Evolutionary conservation across 2,329 filamentous ascomycete species (phyloP).

Genomic region (Ophiocordyceps camponoti-leonardi): DNA sequence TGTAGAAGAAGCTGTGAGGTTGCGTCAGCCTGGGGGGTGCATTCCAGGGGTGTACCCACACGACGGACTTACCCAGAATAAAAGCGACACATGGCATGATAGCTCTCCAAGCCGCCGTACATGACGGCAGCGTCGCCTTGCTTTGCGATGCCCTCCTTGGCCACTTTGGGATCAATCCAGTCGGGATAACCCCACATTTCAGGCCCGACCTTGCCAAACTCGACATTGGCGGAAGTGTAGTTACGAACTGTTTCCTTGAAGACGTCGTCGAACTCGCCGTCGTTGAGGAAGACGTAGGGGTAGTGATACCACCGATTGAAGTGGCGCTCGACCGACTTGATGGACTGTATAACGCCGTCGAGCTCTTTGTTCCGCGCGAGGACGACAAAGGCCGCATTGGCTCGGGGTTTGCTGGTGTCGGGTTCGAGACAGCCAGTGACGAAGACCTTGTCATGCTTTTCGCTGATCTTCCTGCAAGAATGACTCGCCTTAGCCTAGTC

Average conservation of each 20-base stretch:
- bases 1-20: constrained; percentile 67
- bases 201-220: constrained; percentile 85
- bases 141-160: constrained; percentile 88
- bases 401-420: constrained; percentile 61
- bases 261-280: constrained; percentile 86
- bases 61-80: constrained; percentile 68
- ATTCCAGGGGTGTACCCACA: constrained; percentile 3
- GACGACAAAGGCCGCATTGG: constrained; percentile 91
- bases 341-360: constrained; percentile 85
- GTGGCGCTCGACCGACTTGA: constrained; percentile 95
- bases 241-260: constrained; percentile 82
- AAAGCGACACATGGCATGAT: constrained; percentile 98
- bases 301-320: constrained; percentile 99
- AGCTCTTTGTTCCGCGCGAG: constrained; percentile 92
- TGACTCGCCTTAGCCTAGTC: constrained; percentile 4
- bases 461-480: constrained; percentile 68
- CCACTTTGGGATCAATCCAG: constrained; percentile 87
- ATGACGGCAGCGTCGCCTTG: constrained; percentile 96
- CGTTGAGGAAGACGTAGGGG: constrained; percentile 95
- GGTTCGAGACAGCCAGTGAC: constrained; percentile 75
- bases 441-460: constrained; percentile 94
- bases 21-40: constrained; percentile 3
- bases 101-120: constrained; percentile 98
- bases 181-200: constrained; percentile 95
- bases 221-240: constrained; percentile 72